These are phyloP conservation scores for Trichophyton equinum DNA, from an alignment of 2,329 filamentous ascomycete genomes.

Conservation along the genomic window DNA sequence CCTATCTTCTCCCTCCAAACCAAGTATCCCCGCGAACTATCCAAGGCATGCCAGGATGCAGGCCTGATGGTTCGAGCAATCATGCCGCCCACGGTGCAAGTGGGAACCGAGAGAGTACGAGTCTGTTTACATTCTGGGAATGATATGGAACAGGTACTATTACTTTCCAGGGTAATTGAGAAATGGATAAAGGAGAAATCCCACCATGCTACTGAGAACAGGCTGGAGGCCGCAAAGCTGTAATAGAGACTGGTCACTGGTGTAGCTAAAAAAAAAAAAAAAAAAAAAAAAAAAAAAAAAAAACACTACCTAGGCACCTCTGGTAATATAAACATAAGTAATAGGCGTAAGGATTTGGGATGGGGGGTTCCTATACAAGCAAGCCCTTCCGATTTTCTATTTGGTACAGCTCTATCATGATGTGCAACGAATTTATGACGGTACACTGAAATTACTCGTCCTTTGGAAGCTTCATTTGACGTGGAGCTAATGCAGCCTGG, in stretches of 20 bases:
- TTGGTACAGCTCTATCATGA: not conserved
- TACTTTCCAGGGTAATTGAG: constrained; percentile 28
- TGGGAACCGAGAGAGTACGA: constrained; percentile 50
- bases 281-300: not conserved
- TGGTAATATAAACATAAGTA: not conserved
- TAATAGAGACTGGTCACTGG: not conserved
- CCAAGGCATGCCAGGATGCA: constrained; percentile 45
- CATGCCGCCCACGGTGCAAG: constrained; percentile 55
- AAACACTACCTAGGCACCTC: not conserved
- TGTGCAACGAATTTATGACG: not conserved
- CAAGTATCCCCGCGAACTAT: constrained; percentile 44
- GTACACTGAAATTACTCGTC: not conserved
- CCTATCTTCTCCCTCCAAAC: constrained; percentile 56
- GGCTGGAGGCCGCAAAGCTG: not conserved
- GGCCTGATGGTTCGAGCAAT: constrained; percentile 54
- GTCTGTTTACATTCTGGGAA: constrained; percentile 59
- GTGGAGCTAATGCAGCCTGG: not conserved
- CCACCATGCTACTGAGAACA: not conserved
- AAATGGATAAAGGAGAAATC: constrained; percentile 9
- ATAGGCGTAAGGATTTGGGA: not conserved
- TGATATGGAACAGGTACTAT: constrained; percentile 44
- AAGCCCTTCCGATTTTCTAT: not conserved
- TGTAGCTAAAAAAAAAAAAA: not conserved
- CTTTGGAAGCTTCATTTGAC: not conserved
- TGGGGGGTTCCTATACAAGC: not conserved